Evolutionary conservation across 2,329 filamentous ascomycete genomes (phyloP).

Genomic region (Huntiella bhutanensis): DNA sequence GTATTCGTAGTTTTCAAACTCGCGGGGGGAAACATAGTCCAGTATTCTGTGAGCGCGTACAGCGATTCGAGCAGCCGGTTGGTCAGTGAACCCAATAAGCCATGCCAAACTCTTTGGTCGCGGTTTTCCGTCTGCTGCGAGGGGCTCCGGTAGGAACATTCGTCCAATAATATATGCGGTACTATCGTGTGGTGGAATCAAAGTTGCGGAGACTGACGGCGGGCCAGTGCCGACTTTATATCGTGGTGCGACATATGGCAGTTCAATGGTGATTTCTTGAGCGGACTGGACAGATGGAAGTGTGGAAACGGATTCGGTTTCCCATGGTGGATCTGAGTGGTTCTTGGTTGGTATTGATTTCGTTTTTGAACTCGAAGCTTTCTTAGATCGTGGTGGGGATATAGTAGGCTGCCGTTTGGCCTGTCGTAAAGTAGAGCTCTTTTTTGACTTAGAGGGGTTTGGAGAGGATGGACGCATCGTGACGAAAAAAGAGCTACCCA

Average conservation of each 20-base stretch:
- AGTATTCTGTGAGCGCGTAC: constrained; percentile 29
- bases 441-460: no score
- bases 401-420: no score
- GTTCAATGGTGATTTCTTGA: constrained; percentile 13
- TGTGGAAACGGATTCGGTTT: no score
- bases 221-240: constrained; percentile 31
- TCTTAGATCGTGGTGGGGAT: no score
- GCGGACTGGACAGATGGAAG: neutral
- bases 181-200: constrained; percentile 30
- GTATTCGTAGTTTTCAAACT: constrained; percentile 38
- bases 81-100: constrained; percentile 34
- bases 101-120: constrained; percentile 30
- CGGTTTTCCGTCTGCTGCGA: constrained; percentile 19
- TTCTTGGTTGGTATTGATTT: no score
- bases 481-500: neutral
- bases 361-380: no score
- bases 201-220: constrained; percentile 25
- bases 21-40: constrained; percentile 38
- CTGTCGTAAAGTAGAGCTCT: no score
- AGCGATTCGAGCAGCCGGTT: constrained; percentile 27
- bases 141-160: constrained; percentile 25
- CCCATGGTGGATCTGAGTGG: no score
- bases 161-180: constrained; percentile 39
- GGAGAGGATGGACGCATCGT: no score
- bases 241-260: constrained; percentile 13